Base-by-base conservation (phyloP, 2,329 filamentous ascomycete species). In the Anisogramma anomala region DNA sequence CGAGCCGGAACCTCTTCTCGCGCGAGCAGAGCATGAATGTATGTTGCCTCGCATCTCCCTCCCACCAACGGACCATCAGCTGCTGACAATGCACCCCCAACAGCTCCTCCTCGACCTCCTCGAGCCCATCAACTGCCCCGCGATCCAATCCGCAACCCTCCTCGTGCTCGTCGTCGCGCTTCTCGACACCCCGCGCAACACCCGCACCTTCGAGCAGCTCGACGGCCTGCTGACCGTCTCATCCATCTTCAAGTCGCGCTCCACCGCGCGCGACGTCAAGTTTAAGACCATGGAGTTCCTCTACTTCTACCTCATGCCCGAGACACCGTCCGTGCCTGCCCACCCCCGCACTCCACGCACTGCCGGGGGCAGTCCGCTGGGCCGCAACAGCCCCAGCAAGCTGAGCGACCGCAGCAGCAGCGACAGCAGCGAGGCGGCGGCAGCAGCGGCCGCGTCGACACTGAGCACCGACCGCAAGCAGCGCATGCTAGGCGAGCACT, bases 281-380 rank as follows among this genome's bases (percentile, higher is more conserved):
- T 75, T 94, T 56, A 91, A 94, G 61, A 77, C 94, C n/a, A 81
- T 95, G 52, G 91, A 96, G 61, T 96, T 96, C 58, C 67, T 98
- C 38, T 96, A 96, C 68, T 96, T 96, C 63, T 98, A 96, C 62
- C 79, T 98, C 52, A 94, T 96, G 82, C 88, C 89, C 37, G 91
- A 98, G 64, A 77, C 75, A 0, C 79, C 72, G 33, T 66, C 71
- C 15, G 71, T 72, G 48, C 22, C 22, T 23, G 9, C 71, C 74
- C 4, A n/a, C n/a, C n/a, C n/a, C 22, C 22, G 22, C 22, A 23
- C 5, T 9, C 6, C 6, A 23, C 6, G 22, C 22, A 23, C 6
- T 23, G 22, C 6, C 9, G 22, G 9, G 22, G 5, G 6, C 22
- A 23, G 22, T 9, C 22, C 22, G 22, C 22, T 5, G 22, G 47